phyloP scores from a whole-genome alignment of 1,284 basidiomycete genomes.

The Gomphus bonarii region DNA sequence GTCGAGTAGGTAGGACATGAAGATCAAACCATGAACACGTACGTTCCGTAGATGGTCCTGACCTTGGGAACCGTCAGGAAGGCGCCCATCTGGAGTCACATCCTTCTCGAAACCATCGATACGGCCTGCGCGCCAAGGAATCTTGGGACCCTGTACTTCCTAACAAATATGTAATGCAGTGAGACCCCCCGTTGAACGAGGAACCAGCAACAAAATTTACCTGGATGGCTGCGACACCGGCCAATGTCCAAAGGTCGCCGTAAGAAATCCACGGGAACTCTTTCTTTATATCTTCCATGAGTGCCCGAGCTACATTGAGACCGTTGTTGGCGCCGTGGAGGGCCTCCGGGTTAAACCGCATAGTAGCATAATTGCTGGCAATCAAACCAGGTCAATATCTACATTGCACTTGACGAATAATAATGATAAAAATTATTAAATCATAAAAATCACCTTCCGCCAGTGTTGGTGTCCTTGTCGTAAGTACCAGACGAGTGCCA shows the following conservation, averaged over 20 bases:
- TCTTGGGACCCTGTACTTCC: slow-evolving; percentile 75
- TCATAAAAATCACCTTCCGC: slow-evolving; percentile 55
- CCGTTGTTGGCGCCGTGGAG: slow-evolving; percentile 85
- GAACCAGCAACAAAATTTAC: slow-evolving; percentile 15
- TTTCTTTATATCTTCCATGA: slow-evolving; percentile 84
- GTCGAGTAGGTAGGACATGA: background rate
- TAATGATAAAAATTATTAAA: no score
- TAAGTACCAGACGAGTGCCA: slow-evolving; percentile 93
- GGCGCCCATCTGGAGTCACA: slow-evolving; percentile 86
- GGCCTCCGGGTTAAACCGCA: slow-evolving; percentile 86
- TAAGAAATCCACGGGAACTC: slow-evolving; percentile 88
- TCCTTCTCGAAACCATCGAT: slow-evolving; percentile 72
- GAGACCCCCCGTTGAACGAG: slow-evolving; percentile 14
- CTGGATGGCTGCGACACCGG: slow-evolving; percentile 79
- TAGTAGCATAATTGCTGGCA: slow-evolving; percentile 83
- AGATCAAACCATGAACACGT: slow-evolving; percentile 18
- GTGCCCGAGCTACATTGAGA: slow-evolving; percentile 68
- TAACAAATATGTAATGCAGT: slow-evolving; percentile 14
- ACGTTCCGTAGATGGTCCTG: slow-evolving; percentile 76
- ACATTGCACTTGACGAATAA: background rate
- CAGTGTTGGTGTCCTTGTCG: slow-evolving; percentile 78
- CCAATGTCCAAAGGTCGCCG: slow-evolving; percentile 91
- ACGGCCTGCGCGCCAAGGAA: slow-evolving; percentile 84
- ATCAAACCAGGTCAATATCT: background rate
- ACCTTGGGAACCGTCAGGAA: slow-evolving; percentile 85